phyloP scores from a whole-genome alignment of 805 yeast genomes.

The Metschnikowia colocasiae region DNA sequence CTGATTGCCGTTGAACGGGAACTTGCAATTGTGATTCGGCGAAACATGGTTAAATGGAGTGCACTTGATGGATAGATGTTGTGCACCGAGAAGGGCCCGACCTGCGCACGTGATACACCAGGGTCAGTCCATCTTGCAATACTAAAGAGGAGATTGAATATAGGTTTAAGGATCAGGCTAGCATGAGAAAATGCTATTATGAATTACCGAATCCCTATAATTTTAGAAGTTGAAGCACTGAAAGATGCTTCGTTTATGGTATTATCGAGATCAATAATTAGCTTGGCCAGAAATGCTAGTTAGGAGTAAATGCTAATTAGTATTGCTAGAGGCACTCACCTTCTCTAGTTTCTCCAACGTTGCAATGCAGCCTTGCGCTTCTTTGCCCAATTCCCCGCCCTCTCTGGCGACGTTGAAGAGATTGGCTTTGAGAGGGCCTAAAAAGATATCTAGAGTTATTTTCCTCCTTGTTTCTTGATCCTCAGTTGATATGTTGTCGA shows the following conservation, averaged over 20 bases:
- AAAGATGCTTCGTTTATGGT: no score
- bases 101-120: slow-evolving; percentile 3
- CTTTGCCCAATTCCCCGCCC: slow-evolving; percentile 69
- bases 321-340: background rate
- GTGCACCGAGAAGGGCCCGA: background rate
- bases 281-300: background rate
- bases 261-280: background rate
- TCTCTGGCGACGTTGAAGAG: slow-evolving; percentile 53
- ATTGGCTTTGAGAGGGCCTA: slow-evolving; percentile 46
- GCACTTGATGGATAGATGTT: background rate
- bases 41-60: background rate
- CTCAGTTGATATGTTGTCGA: slow-evolving; percentile 52
- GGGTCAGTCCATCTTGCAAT: background rate
- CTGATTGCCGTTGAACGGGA: background rate
- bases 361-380: slow-evolving; percentile 29
- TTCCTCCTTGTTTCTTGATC: slow-evolving; percentile 55
- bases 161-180: background rate
- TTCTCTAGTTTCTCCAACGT: slow-evolving; percentile 12
- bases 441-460: slow-evolving; percentile 52
- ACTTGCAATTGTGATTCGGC: background rate
- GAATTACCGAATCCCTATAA: background rate
- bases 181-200: background rate
- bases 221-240: background rate
- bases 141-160: background rate
- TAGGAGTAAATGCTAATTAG: background rate